Percentiles rank a stretch among this genome's conserved stretches.
phyloP scores from a whole-genome alignment of 768 basidiomycete species.

The Xerocomellus dryophilus region DNA sequence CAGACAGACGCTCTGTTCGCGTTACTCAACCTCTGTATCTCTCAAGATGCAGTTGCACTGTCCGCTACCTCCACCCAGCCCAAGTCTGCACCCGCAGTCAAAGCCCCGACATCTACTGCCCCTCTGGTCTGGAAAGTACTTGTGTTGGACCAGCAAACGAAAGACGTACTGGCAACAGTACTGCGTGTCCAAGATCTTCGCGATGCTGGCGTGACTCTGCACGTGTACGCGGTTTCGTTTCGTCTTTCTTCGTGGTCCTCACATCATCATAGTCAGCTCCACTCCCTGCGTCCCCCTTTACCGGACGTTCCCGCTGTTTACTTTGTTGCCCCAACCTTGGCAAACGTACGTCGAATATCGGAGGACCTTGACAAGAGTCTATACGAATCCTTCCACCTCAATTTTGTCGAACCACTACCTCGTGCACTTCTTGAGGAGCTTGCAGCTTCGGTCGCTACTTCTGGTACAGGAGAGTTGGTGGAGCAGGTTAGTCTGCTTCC shows the following conservation, averaged over 20 bases:
- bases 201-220: slow-evolving; percentile 94
- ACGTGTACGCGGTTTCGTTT: slow-evolving; percentile 67
- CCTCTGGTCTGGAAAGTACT: slow-evolving; percentile 96
- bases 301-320: slow-evolving; percentile 97
- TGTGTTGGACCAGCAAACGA: slow-evolving; percentile 91
- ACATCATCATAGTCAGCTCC: slow-evolving; percentile 67
- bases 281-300: slow-evolving; percentile 82
- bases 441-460: slow-evolving; percentile 80
- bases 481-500: slow-evolving; percentile 53
- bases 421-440: slow-evolving; percentile 90
- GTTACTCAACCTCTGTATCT: slow-evolving; percentile 76
- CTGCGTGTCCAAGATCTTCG: slow-evolving; percentile 94
- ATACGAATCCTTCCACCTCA: slow-evolving; percentile 92
- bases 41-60: slow-evolving; percentile 35
- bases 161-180: slow-evolving; percentile 94
- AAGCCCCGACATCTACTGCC: slow-evolving; percentile 50
- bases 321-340: slow-evolving; percentile 87
- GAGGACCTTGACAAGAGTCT: slow-evolving; percentile 87
- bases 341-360: slow-evolving; percentile 86
- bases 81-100: slow-evolving; percentile 41
- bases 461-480: slow-evolving; percentile 77
- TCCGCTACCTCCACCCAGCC: slow-evolving; percentile 11
- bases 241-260: slow-evolving; percentile 1
- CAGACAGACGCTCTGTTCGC: slow-evolving; percentile 85
- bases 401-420: slow-evolving; percentile 91